Evolutionary conservation across 805 yeast species (phyloP), one percentile per base, ranked within the genome.

Genomic region (Candida argentea): DNA sequence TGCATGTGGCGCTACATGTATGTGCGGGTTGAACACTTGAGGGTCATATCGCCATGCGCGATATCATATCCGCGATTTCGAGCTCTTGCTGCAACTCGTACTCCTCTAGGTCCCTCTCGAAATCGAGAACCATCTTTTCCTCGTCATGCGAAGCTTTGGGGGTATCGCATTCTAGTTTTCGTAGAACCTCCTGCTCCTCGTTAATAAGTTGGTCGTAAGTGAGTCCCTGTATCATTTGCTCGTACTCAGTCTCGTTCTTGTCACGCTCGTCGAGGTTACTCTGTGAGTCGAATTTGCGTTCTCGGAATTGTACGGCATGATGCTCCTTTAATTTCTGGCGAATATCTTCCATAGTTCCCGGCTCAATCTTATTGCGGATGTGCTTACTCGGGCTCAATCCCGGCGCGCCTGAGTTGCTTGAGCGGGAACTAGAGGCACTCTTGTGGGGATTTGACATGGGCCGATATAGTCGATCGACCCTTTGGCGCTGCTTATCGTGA

Each of bases 141-240:
- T 18, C 20, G 7, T 7, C 20, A 8, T 10, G 9, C 9, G 7
- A 8, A 7, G 9, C 7, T 18, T 18, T 18, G 21, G 32, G 34
- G 18, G 33, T 40, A n/a, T 34, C 38, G 27, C 34, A 28, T 22
- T 35, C n/a, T n/a, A n/a, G 28, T 10, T 32, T 39, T 16, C 19
- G 28, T 8, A 24, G 26, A 14, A 28, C 29, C 6, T 24, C 31
- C 25, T 29, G 31, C 26, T 52, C 50, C 14, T 48, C 54, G 7
- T 49, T 49, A 6, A 50, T 36, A 20, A 49, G 34, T 26, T 37
- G 39, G 20, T 50, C 34, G 22, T 37, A 24, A 23, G 36, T 49
- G 9, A 39, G 29, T 17, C 44, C 50, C 6, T 15, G 20, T 4
- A 35, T 36, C n/a, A 31, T 24, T n/a, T 21, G 20, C 12, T 35